phyloP scores from a whole-genome alignment of 768 basidiomycete species.

The Pulveroboletus ravenelii region DNA sequence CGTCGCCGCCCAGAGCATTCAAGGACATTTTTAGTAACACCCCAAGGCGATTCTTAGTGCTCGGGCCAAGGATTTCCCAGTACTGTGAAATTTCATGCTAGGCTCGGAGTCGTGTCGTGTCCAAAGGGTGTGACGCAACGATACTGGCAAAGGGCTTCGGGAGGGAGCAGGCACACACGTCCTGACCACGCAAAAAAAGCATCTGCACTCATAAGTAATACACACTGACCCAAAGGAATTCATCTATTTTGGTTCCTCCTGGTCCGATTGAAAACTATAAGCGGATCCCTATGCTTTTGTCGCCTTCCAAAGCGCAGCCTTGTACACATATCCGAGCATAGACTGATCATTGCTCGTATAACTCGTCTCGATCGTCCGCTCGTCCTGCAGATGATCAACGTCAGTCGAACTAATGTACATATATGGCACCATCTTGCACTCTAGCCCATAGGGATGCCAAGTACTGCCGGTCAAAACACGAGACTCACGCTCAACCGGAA shows the following conservation, averaged over 20 bases:
- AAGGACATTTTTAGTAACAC: no score
- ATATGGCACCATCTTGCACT: no score
- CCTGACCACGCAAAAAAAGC: not conserved
- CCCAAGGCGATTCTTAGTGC: no score
- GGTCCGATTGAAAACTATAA: not conserved
- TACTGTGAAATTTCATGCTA: no score
- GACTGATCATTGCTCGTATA: conserved; percentile 80
- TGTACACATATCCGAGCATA: conserved; percentile 84
- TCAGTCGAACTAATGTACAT: not conserved
- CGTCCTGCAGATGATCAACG: conserved; percentile 63
- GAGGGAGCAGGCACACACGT: not conserved
- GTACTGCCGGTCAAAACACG: not conserved
- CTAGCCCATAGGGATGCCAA: not conserved
- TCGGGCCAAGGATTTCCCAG: no score
- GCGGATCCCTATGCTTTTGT: conserved; percentile 32
- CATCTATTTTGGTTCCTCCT: not conserved
- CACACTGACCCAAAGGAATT: not conserved
- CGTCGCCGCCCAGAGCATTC: no score
- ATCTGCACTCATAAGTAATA: not conserved
- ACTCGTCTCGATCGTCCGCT: conserved; percentile 72
- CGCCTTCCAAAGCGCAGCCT: conserved; percentile 81
- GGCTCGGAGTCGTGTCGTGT: no score
- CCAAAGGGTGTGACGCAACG: not conserved
- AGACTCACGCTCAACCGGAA: conserved; percentile 73
- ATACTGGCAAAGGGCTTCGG: not conserved